Evolutionary conservation across 2,329 filamentous ascomycete genomes (phyloP), one percentile per base, ranked within the genome.

Genomic region (Cryphonectria naterciae): DNA sequence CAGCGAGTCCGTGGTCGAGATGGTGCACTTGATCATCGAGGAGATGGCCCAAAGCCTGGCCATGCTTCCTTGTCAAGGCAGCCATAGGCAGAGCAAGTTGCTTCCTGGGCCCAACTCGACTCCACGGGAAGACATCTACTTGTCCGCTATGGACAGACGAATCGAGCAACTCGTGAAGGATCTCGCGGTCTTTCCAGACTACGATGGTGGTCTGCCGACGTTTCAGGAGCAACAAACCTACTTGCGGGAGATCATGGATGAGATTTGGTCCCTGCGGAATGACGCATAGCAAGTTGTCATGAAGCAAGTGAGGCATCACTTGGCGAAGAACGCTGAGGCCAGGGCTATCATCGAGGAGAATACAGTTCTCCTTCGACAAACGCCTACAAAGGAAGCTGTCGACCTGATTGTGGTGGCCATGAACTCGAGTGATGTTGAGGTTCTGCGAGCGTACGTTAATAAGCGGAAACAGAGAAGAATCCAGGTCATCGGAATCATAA

Each of bases 271-370:
- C 2, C 32, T 61, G 32, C 15, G 15, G 17, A 39, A 61, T 2
- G 58, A 61, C 32, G 32, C 58, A 35, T 61, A 39, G 58, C 8
- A 61, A 61, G 32, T 37, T 28, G 19, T 61, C 32, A 61, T 61
- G 58, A 32, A 39, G 35, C 28, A 61, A 22, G 58, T n/a, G 32
- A 28, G 32, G 10, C 15, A 15, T 37, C 32, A 35, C 28, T 7
- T 61, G 15, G 28, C n/a, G 13, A 61, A 35, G 28, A 61, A 61
- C 17, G 10, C 4, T 35, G 32, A 60, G 56, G 11, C 32, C 25
- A 35, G 56, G 28, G 11, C 25, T 8, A 13, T 60, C 11, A 8
- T 60, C 10, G 17, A 28, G 56, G 56, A 35, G 8, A 60, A 60
- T 22, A 11, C 8, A 19, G 56, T 37, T 6, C 5, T 60, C 25